Evolutionary conservation across 177 flowering plant genomes (phyloP), one percentile per base, ranked within the genome.

Genomic region (Vitis hybrid): DNA sequence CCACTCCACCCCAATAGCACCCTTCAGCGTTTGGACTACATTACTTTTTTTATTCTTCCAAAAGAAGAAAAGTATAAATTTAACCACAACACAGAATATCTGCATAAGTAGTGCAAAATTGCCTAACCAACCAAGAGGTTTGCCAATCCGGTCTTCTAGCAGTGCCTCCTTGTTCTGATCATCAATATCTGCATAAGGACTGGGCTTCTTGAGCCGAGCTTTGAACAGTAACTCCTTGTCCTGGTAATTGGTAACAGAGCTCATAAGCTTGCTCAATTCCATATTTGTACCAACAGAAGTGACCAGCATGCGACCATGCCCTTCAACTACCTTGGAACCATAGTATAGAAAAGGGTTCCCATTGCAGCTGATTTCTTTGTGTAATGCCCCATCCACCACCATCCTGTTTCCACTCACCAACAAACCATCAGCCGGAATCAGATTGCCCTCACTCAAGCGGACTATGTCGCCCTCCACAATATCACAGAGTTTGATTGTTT

Each of bases 391-490:
- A 63, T 77, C 80, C 68, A 70, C 3, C 15, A 3, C 55, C 57
- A 73, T 56, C 10, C 29, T 34, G 1, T 68, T 39, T 11, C 66
- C 71, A 20, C 19, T 6, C 15, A 62, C 31, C 5, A 77, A 26
- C 63, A 77, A 69, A 2, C 80, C 80, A 52, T 77, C 77, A 20
- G 69, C 80, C 0, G 69, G 77, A 56, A 77, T 68, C 2, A 1
- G 50, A 59, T 70, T 62, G 15, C 70, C 74, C 20, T 58, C 6
- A 48, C 45, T 26, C 57, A 77, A 67, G 19, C 3, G 2, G 56
- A 73, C 77, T 12, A 65, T 50, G 52, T 77, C 80, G 7, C 80
- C 74, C n/a, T 10, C 68, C 29, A 53, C 58, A 12, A 73, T 53
- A 6, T 70, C 61, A 48, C 67, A 63, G 13, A 62, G 8, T 3